Percentiles rank a stretch among this genome's conserved stretches.
These are phyloP conservation scores for Cystoisospora suis DNA, from an alignment of 169 alveolate species.

Conservation along the genomic window DNA sequence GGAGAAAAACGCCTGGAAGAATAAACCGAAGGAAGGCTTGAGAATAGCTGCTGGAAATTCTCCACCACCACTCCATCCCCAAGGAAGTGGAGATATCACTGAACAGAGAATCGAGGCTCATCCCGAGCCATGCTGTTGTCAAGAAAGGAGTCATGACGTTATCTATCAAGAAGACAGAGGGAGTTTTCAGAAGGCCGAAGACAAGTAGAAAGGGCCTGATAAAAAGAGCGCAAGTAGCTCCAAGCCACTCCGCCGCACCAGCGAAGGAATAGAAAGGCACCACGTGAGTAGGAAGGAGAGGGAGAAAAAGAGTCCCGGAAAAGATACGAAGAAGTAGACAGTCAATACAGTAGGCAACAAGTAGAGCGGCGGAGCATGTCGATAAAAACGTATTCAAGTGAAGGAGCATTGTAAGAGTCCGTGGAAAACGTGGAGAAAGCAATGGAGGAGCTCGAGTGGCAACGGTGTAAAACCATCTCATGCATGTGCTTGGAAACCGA, in stretches of 20 bases:
- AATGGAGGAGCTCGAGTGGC: constrained; percentile 24
- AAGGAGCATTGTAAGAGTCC: constrained; percentile 16
- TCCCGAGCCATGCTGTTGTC: neutral
- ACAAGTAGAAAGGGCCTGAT: neutral
- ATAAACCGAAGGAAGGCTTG: neutral
- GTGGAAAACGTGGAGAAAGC: neutral
- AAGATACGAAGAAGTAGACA: constrained; percentile 31
- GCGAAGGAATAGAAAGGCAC: neutral
- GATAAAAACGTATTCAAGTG: constrained; percentile 31
- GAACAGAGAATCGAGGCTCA: neutral
- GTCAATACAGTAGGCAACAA: constrained; percentile 49
- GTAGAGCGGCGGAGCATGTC: constrained; percentile 46
- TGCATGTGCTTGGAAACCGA: no score
- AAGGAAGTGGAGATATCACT: no score
- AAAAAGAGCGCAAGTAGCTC: neutral
- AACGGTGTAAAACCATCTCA: neutral
- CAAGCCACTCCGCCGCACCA: constrained; percentile 13
- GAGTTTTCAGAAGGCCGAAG: neutral
- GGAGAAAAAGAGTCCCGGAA: constrained; percentile 32
- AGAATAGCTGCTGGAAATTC: neutral
- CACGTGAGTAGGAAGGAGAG: constrained; percentile 29
- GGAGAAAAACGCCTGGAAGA: no score
- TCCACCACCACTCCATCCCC: no score
- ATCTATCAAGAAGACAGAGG: neutral
- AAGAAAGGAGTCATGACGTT: neutral